Conservation (phyloP, 179 eudicot species). For the Gypsophila paniculata region DNA sequence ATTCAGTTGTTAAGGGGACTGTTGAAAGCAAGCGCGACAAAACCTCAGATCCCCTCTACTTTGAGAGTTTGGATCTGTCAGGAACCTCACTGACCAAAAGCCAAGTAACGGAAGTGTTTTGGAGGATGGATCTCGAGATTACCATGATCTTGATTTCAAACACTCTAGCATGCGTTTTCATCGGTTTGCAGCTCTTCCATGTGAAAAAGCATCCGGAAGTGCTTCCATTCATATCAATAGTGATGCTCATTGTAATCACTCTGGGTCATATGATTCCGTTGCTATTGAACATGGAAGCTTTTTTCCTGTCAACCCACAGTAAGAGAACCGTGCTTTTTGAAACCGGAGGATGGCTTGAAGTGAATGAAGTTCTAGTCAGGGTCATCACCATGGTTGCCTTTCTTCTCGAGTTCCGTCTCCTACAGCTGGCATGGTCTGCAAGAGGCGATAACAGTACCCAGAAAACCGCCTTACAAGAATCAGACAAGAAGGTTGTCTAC, state of each 20-base stretch:
- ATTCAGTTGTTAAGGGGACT: slow-evolving; percentile 48
- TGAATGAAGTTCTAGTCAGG: slow-evolving; percentile 78
- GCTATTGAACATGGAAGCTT: slow-evolving; percentile 77
- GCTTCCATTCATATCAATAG: slow-evolving; percentile 61
- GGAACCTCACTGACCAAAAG: slow-evolving; percentile 43
- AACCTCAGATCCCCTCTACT: slow-evolving; percentile 55
- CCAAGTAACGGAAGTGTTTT: slow-evolving; percentile 51
- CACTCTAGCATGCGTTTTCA: slow-evolving; percentile 69
- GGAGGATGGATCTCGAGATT: slow-evolving; percentile 93
- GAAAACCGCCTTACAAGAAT: slow-evolving; percentile 36
- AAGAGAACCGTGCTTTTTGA: slow-evolving; percentile 52
- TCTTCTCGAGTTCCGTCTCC: slow-evolving; percentile 74
- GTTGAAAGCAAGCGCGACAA: slow-evolving; percentile 61
- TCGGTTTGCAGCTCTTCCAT: slow-evolving; percentile 66
- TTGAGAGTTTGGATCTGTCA: slow-evolving; percentile 51
- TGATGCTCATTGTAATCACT: slow-evolving; percentile 68
- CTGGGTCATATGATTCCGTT: slow-evolving; percentile 76
- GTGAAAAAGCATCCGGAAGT: slow-evolving; percentile 54
- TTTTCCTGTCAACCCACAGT: slow-evolving; percentile 46
- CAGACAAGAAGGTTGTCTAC: slow-evolving; percentile 60
- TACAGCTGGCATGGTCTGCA: slow-evolving; percentile 74
- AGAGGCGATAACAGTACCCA: slow-evolving; percentile 38
- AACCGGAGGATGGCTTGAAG: slow-evolving; percentile 79
- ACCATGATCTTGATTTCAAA: slow-evolving; percentile 71
- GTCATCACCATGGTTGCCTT: slow-evolving; percentile 84